Evolutionary conservation across 345 rosid genomes (phyloP).

Genomic region (Citrus hindsii): DNA sequence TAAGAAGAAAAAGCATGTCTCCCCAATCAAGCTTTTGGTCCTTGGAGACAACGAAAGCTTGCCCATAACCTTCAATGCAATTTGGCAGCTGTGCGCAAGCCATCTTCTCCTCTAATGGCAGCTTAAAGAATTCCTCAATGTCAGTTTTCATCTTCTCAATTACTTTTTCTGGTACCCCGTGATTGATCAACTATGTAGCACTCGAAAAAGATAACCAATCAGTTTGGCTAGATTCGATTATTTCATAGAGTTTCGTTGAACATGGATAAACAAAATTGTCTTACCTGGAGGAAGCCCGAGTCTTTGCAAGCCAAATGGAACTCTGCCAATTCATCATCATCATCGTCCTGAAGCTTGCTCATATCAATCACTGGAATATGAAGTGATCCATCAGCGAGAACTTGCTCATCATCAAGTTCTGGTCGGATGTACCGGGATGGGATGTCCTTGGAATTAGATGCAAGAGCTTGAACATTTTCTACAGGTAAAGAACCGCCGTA

Average conservation of each 20-base stretch:
- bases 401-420: slow-evolving; percentile 12
- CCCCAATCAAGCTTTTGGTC: slow-evolving; percentile 58
- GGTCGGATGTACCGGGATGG: slow-evolving; percentile 35
- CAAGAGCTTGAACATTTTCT: slow-evolving; percentile 18
- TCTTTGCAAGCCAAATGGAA: slow-evolving; percentile 54
- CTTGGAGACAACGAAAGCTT: slow-evolving; percentile 46
- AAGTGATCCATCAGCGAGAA: slow-evolving; percentile 15
- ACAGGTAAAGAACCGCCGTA: slow-evolving; percentile 33
- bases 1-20: slow-evolving; percentile 40
- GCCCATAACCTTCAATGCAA: slow-evolving; percentile 49
- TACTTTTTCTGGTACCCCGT: slow-evolving; percentile 30
- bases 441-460: slow-evolving; percentile 16
- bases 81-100: slow-evolving; percentile 31
- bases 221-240: too few species aligned
- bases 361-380: slow-evolving; percentile 39
- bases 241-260: too few species aligned
- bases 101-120: slow-evolving; percentile 41
- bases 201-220: neutral
- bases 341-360: slow-evolving; percentile 25
- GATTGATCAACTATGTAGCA: slow-evolving; percentile 35
- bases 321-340: slow-evolving; percentile 28
- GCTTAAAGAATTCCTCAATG: slow-evolving; percentile 32
- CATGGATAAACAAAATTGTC: neutral
- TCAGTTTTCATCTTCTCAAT: slow-evolving; percentile 38
- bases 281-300: slow-evolving; percentile 66